These are phyloP conservation scores for Yamadazyma aaseri DNA, from an alignment of 1,139 yeast species.

Conservation along the genomic window DNA sequence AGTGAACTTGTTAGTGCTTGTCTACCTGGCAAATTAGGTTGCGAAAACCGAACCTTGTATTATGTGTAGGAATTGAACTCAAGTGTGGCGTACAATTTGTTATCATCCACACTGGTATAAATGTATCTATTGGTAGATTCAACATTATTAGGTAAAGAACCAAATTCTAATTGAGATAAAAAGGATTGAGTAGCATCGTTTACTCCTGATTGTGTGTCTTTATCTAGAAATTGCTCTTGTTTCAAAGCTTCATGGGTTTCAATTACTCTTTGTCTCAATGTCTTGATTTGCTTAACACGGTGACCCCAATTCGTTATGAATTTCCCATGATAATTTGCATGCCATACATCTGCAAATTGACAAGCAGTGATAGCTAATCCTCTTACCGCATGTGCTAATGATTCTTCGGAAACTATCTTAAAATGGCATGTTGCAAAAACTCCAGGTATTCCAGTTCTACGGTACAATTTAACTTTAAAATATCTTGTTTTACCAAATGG, in stretches of 20 bases:
- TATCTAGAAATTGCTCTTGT: conserved; percentile 15
- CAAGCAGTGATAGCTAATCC: conserved; percentile 65
- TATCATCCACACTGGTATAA: conserved; percentile 12
- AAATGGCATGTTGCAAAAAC: conserved; percentile 74
- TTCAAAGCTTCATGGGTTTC: conserved; percentile 26
- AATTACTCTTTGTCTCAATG: conserved; percentile 44
- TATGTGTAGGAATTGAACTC: conserved; percentile 48
- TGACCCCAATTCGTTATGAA: conserved; percentile 66
- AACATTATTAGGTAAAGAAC: conserved; percentile 10
- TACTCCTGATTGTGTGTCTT: conserved; percentile 12
- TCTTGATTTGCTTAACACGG: conserved; percentile 56
- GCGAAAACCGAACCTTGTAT: too few species aligned
- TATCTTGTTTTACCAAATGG: conserved; percentile 18
- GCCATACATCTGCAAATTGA: conserved; percentile 77
- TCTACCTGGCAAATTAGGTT: too few species aligned
- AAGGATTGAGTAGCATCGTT: conserved; percentile 28
- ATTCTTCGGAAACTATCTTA: conserved; percentile 61
- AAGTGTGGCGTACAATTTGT: conserved; percentile 32
- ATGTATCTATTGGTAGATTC: conserved; percentile 12
- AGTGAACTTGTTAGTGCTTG: too few species aligned
- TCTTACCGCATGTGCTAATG: conserved; percentile 63
- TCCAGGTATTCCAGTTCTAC: conserved; percentile 73
- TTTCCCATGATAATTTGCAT: conserved; percentile 40
- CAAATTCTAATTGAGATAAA: conserved; percentile 27
- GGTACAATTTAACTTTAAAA: conserved; percentile 61